A percentile compares a stretch with the other conserved stretches of the same genome.
These are phyloP conservation scores for Eucalyptus globulus DNA, from an alignment of 345 rosid species.

Conservation along the genomic window DNA sequence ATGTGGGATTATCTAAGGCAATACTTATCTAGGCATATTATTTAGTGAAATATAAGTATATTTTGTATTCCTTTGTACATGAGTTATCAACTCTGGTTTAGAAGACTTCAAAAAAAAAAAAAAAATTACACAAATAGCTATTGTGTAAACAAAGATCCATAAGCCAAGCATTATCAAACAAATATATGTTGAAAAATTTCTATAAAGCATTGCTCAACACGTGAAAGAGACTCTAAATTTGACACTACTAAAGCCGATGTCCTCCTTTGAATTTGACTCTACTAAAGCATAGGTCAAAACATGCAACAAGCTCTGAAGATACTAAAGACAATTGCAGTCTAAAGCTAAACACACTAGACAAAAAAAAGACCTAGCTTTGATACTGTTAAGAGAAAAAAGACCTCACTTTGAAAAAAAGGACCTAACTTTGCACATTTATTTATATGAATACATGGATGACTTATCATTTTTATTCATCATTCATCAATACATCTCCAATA, in stretches of 20 bases:
- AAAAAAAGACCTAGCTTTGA: no score
- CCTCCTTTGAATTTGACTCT: not conserved
- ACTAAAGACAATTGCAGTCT: not conserved
- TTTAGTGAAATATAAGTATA: not conserved
- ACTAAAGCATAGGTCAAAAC: not conserved
- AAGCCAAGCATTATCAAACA: not conserved
- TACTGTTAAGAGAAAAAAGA: no score
- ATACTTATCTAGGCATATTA: not conserved
- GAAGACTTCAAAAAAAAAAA: no score
- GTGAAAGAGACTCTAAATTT: not conserved
- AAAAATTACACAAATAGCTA: no score
- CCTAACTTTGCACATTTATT: not conserved
- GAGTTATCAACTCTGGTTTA: not conserved
- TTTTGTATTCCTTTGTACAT: not conserved
- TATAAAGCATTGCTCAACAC: no score
- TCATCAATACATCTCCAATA: not conserved
- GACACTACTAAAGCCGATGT: no score
- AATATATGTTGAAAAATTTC: not conserved
- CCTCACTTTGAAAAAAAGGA: not conserved
- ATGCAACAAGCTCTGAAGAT: not conserved
- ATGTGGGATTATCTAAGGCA: not conserved
- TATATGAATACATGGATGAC: not conserved
- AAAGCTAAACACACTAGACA: not conserved
- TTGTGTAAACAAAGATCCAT: not conserved
- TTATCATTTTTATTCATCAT: not conserved